phyloP scores from a whole-genome alignment of 169 alveolate genomes.

The Miamiensis avidus region DNA sequence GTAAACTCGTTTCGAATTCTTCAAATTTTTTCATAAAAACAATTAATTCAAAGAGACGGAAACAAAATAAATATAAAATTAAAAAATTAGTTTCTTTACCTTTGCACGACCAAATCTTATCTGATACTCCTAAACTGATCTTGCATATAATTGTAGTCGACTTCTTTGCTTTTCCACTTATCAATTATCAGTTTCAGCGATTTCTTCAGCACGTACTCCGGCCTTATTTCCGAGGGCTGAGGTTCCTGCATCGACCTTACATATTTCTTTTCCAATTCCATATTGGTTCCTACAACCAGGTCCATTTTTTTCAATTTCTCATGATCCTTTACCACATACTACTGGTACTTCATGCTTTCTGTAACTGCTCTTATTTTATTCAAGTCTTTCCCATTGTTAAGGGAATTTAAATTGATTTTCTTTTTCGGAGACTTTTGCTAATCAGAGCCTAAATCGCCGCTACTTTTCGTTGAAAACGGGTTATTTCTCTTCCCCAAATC shows the following conservation, averaged over 20 bases:
- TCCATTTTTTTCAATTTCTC: no score
- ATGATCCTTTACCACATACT: neutral
- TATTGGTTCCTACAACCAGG: slow-evolving; percentile 49
- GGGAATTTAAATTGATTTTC: no score
- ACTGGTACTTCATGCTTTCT: neutral
- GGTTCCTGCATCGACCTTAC: slow-evolving; percentile 60
- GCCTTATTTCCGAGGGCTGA: slow-evolving; percentile 65
- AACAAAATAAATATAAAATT: slow-evolving; percentile 41
- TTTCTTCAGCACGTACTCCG: slow-evolving; percentile 61
- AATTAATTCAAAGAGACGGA: neutral
- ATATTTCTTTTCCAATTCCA: slow-evolving; percentile 57
- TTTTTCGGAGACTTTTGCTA: no score
- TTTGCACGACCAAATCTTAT: slow-evolving; percentile 65
- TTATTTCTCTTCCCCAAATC: no score
- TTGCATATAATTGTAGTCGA: slow-evolving; percentile 58
- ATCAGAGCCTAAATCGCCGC: neutral
- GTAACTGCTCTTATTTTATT: neutral
- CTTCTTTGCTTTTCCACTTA: slow-evolving; percentile 58
- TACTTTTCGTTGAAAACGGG: neutral
- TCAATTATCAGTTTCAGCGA: slow-evolving; percentile 42
- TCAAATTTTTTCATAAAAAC: neutral
- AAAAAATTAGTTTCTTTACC: neutral
- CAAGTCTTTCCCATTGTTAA: neutral
- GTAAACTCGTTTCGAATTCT: slow-evolving; percentile 35
- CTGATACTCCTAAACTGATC: slow-evolving; percentile 67